phyloP scores from a whole-genome alignment of 2,329 filamentous ascomycete species.

The Trichoderma sp. region DNA sequence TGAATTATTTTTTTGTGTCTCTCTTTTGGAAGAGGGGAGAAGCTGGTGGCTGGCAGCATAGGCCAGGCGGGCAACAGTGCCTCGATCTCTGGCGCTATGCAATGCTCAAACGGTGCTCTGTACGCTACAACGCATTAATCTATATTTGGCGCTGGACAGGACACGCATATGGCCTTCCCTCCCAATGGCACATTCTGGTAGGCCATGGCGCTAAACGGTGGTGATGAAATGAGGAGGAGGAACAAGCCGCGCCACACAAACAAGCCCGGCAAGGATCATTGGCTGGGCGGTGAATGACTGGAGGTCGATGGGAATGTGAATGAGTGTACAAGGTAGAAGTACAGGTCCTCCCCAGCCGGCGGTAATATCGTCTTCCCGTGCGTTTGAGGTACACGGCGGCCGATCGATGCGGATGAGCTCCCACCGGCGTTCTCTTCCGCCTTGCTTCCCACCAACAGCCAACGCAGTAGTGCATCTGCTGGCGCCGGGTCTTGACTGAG shows the following conservation, averaged over 20 bases:
- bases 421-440: neutral
- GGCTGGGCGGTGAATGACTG: neutral
- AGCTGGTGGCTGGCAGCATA: neutral
- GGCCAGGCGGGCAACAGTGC: neutral
- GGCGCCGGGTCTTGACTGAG: neutral
- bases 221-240: neutral
- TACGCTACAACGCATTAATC: neutral
- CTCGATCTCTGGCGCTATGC: neutral
- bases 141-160: neutral
- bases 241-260: neutral
- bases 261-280: neutral
- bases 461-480: constrained; percentile 2
- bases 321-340: neutral
- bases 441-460: neutral
- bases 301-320: neutral
- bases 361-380: neutral
- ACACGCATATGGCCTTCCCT: neutral
- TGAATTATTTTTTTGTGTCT: neutral
- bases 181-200: neutral
- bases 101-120: neutral
- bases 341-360: neutral
- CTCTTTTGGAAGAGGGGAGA: neutral
- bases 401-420: neutral
- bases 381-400: neutral
- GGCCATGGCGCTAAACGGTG: neutral